phyloP scores from a whole-genome alignment of 2,329 filamentous ascomycete species.

The Cryphonectria radicalis region DNA sequence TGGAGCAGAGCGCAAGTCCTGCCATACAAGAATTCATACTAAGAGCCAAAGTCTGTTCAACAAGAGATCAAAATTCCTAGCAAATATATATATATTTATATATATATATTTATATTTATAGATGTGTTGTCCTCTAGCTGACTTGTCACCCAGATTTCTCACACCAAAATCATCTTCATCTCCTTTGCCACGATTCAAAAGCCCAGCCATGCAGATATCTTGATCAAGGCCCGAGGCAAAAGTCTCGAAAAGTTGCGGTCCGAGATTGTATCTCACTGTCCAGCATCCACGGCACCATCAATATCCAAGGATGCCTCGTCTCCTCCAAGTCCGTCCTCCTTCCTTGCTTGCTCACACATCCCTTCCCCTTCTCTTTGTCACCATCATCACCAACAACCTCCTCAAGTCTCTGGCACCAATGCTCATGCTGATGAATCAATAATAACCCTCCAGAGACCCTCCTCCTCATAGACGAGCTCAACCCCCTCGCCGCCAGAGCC shows the following conservation, averaged over 20 bases:
- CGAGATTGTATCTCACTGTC: slow-evolving; percentile 62
- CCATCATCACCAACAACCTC: too few species aligned
- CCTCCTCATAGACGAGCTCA: slow-evolving; percentile 79
- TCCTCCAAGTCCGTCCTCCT: slow-evolving; percentile 47
- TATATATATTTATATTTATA: too few species aligned
- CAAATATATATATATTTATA: not conserved
- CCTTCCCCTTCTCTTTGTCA: not conserved
- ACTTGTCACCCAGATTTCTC: slow-evolving; percentile 53
- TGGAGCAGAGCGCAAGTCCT: slow-evolving; percentile 78
- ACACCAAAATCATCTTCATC: slow-evolving; percentile 73
- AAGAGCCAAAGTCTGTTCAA: slow-evolving; percentile 67
- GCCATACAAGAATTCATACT: slow-evolving; percentile 74
- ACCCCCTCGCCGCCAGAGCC: slow-evolving; percentile 61
- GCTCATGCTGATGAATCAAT: slow-evolving; percentile 28
- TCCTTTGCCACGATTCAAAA: slow-evolving; percentile 75
- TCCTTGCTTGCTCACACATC: not conserved
- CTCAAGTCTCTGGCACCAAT: too few species aligned
- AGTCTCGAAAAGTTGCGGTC: slow-evolving; percentile 58
- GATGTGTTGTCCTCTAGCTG: too few species aligned
- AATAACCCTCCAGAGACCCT: slow-evolving; percentile 60
- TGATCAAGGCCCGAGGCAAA: slow-evolving; percentile 68
- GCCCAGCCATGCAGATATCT: slow-evolving; percentile 66
- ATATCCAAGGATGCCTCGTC: slow-evolving; percentile 41
- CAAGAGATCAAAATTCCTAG: not conserved
- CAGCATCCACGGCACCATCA: slow-evolving; percentile 43